A percentile compares a stretch with the other conserved stretches of the same genome.
Conservation (phyloP, 495 filamentous ascomycete genomes). For the Aspergillus affinis region DNA sequence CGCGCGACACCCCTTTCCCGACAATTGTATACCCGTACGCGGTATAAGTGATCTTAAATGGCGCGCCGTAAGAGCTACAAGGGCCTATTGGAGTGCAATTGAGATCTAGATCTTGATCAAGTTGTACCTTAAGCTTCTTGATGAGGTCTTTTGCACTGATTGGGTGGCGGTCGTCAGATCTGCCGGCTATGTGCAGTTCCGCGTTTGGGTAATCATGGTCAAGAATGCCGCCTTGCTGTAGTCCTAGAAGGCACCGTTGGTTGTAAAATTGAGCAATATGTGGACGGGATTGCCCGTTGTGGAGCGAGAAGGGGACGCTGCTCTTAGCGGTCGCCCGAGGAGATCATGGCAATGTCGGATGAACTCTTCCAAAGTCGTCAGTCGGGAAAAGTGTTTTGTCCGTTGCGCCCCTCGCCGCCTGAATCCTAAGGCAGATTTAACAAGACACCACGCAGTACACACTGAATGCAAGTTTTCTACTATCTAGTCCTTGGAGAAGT, state of each 20-base stretch:
- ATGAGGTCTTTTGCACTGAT: slow-evolving; percentile 12
- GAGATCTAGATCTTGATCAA: slow-evolving; percentile 31
- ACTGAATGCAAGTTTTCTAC: no score
- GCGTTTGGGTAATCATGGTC: slow-evolving; percentile 41
- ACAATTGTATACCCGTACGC: slow-evolving; percentile 48
- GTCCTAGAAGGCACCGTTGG: slow-evolving; percentile 40
- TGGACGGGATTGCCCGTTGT: slow-evolving; percentile 1
- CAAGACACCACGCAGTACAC: no score
- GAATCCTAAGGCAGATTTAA: no score
- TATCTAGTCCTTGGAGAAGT: no score
- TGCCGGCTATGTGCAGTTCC: slow-evolving; percentile 17
- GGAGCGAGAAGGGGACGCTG: background rate
- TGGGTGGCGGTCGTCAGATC: slow-evolving; percentile 9
- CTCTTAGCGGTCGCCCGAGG: background rate
- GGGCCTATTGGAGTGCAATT: slow-evolving; percentile 23
- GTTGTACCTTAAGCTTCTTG: slow-evolving; percentile 22
- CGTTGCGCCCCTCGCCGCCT: no score
- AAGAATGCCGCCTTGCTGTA: slow-evolving; percentile 29
- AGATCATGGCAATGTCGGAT: background rate
- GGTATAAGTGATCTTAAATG: slow-evolving; percentile 42
- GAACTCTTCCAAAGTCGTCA: background rate
- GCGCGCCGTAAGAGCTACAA: slow-evolving; percentile 23
- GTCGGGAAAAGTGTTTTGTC: no score
- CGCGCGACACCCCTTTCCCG: slow-evolving; percentile 49
- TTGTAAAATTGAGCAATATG: slow-evolving; percentile 32